phyloP scores from a whole-genome alignment of 805 yeast species.

The Kazachstania kunashirensis region DNA sequence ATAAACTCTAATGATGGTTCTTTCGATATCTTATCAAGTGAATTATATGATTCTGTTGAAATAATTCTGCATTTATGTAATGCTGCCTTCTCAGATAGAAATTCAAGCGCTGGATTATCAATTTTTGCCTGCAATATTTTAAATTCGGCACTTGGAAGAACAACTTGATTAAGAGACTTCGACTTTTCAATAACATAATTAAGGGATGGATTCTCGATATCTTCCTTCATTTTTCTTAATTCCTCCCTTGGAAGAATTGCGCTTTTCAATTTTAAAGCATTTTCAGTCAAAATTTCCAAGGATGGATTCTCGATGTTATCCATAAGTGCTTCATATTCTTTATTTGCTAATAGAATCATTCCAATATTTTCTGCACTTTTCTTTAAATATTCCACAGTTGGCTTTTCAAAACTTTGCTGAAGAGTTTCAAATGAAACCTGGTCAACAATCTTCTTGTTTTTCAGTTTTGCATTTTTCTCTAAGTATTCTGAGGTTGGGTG shows the following conservation, averaged over 20 bases:
- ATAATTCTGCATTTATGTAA: constrained; percentile 19
- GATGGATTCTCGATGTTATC: background rate
- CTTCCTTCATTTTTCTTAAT: constrained; percentile 5
- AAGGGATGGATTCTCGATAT: constrained; percentile 7
- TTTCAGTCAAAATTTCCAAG: background rate
- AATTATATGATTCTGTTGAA: constrained; percentile 2
- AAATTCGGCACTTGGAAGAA: background rate
- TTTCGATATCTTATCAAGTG: too few relatives aligned
- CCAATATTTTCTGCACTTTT: background rate
- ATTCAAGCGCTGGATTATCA: constrained; percentile 16
- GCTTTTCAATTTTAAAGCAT: background rate
- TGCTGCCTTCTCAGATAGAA: constrained; percentile 21
- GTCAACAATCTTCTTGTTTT: too few relatives aligned
- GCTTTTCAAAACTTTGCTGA: background rate
- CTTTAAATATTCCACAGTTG: background rate
- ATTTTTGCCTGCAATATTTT: background rate
- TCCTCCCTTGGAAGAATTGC: constrained; percentile 10
- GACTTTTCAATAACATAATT: constrained; percentile 10
- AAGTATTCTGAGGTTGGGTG: too few relatives aligned
- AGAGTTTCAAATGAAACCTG: too few relatives aligned
- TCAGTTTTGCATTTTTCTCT: too few relatives aligned
- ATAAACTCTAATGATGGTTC: constrained; percentile 13
- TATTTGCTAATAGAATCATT: background rate
- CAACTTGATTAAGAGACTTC: background rate
- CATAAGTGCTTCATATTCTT: background rate